Evolutionary conservation across 352 stramenopile species (phyloP), one percentile per base, ranked within the genome.

Genomic region (Phytophthora pseudosyringae): DNA sequence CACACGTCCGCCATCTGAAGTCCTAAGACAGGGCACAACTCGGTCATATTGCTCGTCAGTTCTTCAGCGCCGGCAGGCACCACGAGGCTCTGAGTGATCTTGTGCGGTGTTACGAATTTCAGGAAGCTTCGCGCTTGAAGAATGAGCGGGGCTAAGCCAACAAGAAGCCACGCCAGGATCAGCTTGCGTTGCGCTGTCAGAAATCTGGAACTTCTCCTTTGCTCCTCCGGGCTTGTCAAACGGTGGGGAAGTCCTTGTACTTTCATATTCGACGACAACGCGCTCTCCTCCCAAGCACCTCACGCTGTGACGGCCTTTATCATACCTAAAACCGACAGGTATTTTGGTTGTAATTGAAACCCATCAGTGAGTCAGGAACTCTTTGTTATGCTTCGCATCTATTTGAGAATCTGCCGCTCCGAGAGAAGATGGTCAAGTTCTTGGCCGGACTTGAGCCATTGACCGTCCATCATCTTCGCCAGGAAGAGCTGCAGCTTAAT

Each of bases 51-150:
- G 1, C 2, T 15, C 5, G 25, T 59, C 28, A 16, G 1, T 38
- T 38, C 5, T 16, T 59, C 16, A 5, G 11, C 16, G 12, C 18
- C 39, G 7, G 40, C 4, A 10, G 52, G 28, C 4, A 51, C 29
- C 12, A 59, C 40, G 16, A 59, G 52, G 2, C 6, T 59, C 18
- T 33, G 12, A 0, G 38, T 49, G 26, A 59, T 15, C 32, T 41
- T 59, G 5, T 41, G 51, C 18, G 51, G 38, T 39, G 38, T 59
- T 11, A 41, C 38, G 38, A 59, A 41, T 25, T 59, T 59, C 2
- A 59, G 39, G 40, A 35, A 59, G 9, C 52, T 51, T 59, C n/a
- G 39, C 1, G 29, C 16, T 25, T 59, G 52, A 25, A 59, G 40
- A 12, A 50, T 35, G 0, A 59, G 43, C 3, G 52, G 52, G 6